Conservation (phyloP, 1,139 yeast genomes). For the Suhomyces bokatorum region DNA sequence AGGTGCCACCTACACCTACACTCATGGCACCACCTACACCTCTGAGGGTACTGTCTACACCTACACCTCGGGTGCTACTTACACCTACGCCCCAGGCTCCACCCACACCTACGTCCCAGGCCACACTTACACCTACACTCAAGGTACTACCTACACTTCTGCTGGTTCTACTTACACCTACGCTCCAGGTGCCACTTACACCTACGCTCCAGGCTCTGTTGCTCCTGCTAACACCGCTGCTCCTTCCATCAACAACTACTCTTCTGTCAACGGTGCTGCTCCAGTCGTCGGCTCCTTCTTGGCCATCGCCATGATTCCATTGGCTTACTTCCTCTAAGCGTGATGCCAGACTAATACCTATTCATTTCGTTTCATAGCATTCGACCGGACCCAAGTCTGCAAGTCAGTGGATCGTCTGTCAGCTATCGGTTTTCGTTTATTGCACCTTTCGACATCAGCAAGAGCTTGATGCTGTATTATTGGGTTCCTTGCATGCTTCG, state of each 20-base stretch:
- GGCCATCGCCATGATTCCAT: slow-evolving; percentile 24
- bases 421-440: slow-evolving; percentile 3
- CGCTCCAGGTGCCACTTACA: background rate
- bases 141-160: background rate
- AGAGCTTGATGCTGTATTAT: slow-evolving; percentile 5
- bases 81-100: slow-evolving; percentile 13
- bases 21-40: slow-evolving; percentile 7
- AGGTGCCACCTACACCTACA: slow-evolving; percentile 14
- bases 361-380: slow-evolving; percentile 1
- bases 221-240: slow-evolving; percentile 11
- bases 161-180: slow-evolving; percentile 7
- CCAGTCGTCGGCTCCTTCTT: slow-evolving; percentile 18
- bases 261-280: slow-evolving; percentile 17
- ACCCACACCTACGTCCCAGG: slow-evolving; percentile 13
- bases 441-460: background rate
- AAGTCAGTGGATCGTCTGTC: background rate
- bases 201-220: slow-evolving; percentile 7
- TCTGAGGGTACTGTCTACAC: background rate
- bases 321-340: slow-evolving; percentile 27
- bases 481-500: background rate
- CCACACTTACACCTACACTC: background rate
- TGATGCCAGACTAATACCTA: background rate
- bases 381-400: background rate
- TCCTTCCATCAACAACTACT: slow-evolving; percentile 12
- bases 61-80: slow-evolving; percentile 6